phyloP scores from a whole-genome alignment of 2,329 filamentous ascomycete species.

The Chaetomiaceae sp. region DNA sequence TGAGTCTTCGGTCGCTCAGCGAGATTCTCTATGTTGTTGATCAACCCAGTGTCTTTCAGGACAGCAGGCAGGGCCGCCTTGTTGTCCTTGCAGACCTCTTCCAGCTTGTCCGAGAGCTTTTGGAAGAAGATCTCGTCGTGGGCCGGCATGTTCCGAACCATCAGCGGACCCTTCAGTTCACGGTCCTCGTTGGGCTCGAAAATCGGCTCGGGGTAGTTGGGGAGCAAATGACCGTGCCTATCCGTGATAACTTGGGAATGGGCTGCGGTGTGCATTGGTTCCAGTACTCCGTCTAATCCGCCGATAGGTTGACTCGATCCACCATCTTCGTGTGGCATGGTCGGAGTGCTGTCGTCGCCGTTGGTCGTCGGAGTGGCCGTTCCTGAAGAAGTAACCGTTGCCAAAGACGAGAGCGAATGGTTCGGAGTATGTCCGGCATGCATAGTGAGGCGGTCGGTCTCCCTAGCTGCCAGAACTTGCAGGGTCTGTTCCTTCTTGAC shows the following conservation, averaged over 20 bases:
- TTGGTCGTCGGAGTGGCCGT: constrained; percentile 38
- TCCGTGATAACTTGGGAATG: constrained; percentile 22
- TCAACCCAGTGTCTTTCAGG: constrained; percentile 28
- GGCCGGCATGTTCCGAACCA: constrained; percentile 52
- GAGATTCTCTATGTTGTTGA: neutral
- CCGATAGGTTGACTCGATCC: constrained; percentile 1
- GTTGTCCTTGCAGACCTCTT: constrained; percentile 43
- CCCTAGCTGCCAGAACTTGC: constrained; percentile 45
- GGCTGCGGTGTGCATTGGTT: neutral
- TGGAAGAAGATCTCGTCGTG: constrained; percentile 53
- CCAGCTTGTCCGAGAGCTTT: constrained; percentile 48
- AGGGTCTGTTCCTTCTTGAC: constrained; percentile 42
- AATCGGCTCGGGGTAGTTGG: constrained; percentile 25
- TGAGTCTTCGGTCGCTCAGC: neutral
- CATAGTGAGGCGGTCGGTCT: constrained; percentile 52
- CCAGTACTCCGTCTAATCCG: neutral
- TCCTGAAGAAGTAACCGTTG: constrained; percentile 41
- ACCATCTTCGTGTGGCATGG: constrained; percentile 24
- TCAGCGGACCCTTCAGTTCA: constrained; percentile 48
- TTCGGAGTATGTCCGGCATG: constrained; percentile 61
- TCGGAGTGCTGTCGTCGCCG: constrained; percentile 40
- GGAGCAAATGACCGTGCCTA: constrained; percentile 11
- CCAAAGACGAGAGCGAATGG: constrained; percentile 52
- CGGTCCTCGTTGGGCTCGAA: constrained; percentile 43
- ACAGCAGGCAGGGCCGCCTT: constrained; percentile 45